phyloP scores from a whole-genome alignment of 768 basidiomycete species.

The Dacryopinax primogenitus region DNA sequence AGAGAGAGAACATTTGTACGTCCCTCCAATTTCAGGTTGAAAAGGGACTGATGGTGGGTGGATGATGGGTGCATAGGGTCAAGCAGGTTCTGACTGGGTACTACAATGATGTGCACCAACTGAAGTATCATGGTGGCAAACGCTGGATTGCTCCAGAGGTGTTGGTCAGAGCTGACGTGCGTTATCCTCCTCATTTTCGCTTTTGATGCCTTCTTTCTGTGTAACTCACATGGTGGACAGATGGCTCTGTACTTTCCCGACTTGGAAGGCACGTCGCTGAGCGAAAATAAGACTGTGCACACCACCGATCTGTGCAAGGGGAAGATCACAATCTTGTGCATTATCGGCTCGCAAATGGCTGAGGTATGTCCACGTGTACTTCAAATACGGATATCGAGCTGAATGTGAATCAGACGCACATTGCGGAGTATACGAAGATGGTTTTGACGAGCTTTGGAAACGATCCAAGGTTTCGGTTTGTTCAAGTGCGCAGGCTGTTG shows the following conservation, averaged over 20 bases:
- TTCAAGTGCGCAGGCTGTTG: conserved; percentile 33
- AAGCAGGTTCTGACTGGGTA: conserved; percentile 66
- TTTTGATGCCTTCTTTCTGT: not conserved
- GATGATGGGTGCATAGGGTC: conserved; percentile 30
- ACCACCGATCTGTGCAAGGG: conserved; percentile 67
- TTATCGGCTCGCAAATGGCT: conserved; percentile 77
- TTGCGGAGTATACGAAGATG: conserved; percentile 50
- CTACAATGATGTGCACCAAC: conserved; percentile 74
- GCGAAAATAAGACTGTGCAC: conserved; percentile 42
- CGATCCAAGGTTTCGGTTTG: conserved; percentile 53
- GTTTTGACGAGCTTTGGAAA: conserved; percentile 41
- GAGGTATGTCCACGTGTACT: conserved; percentile 42
- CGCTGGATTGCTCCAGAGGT: conserved; percentile 86
- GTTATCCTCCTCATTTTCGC: conserved; percentile 26
- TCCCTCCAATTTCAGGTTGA: not conserved
- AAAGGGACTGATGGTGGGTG: not conserved
- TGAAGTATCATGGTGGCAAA: conserved; percentile 76
- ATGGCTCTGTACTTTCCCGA: conserved; percentile 88
- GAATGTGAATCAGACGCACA: conserved; percentile 47
- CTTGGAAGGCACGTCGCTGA: conserved; percentile 58
- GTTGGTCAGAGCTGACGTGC: conserved; percentile 78
- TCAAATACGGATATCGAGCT: not conserved
- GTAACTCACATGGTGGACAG: conserved; percentile 31
- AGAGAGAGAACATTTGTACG: conserved; percentile 43
- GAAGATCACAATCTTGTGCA: conserved; percentile 63